These are phyloP conservation scores for Colletotrichum spinosum DNA, from an alignment of 2,329 filamentous ascomycete species.

Conservation along the genomic window DNA sequence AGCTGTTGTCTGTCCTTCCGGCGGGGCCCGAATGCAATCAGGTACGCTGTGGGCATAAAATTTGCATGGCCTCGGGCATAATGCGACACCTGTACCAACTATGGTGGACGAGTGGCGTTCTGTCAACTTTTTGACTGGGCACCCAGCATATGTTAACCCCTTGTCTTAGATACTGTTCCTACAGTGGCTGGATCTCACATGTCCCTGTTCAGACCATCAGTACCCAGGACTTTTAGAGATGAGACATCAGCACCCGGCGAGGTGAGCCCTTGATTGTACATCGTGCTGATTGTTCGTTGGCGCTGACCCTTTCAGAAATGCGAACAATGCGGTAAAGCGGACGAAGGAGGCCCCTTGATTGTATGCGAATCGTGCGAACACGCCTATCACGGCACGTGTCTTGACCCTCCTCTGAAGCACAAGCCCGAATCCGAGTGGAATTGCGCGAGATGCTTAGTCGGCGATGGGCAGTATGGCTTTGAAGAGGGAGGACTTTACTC, in stretches of 20 bases:
- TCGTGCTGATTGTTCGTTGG: conserved; percentile 16
- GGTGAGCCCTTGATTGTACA: conserved; percentile 42
- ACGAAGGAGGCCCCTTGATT: conserved; percentile 77
- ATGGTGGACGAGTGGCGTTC: neutral
- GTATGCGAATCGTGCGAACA: conserved; percentile 93
- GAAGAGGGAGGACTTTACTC: conserved; percentile 98
- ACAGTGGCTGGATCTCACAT: conserved; percentile 97
- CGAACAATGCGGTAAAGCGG: conserved; percentile 85
- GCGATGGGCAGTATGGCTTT: conserved; percentile 96
- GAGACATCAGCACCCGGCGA: conserved; percentile 60
- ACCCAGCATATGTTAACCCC: conserved; percentile 32
- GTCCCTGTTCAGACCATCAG: conserved; percentile 89
- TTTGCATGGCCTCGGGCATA: conserved; percentile 37
- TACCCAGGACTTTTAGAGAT: conserved; percentile 72
- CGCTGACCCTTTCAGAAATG: conserved; percentile 70
- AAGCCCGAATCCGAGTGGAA: conserved; percentile 93
- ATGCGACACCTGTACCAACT: conserved; percentile 36
- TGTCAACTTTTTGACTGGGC: conserved; percentile 1
- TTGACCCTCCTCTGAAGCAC: conserved; percentile 84
- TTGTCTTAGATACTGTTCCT: conserved; percentile 70
- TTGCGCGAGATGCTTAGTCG: conserved; percentile 93
- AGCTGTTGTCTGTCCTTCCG: conserved; percentile 16
- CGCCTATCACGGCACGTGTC: conserved; percentile 86
- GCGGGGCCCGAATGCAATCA: conserved; percentile 20
- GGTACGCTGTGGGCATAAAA: conserved; percentile 5